Evolutionary conservation across 2,329 filamentous ascomycete species (phyloP), one percentile per base, ranked within the genome.

Genomic region (Exophiala sp.): DNA sequence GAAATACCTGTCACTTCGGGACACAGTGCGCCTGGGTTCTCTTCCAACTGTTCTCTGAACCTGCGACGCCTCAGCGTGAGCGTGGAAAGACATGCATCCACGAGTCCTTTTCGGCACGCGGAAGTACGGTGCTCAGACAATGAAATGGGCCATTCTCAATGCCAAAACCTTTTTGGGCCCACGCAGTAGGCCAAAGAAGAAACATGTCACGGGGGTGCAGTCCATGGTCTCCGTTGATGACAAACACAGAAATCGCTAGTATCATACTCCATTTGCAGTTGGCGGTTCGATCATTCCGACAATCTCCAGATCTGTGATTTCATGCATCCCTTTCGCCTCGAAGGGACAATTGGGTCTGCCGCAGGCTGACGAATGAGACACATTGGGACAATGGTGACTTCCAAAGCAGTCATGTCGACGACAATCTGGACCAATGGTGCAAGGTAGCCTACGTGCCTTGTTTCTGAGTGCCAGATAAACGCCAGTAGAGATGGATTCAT

Each of bases 401-500:
- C 70, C 63, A 32, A 68, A 66, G 62, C 79, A 81, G 32, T 71
- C 68, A 0, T 66, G 58, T 3, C 64, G 63, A 10, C 77, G 72
- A 56, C 78, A 82, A 0, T 42, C 59, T 2, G 71, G 66, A 18
- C 69, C 72, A 2, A 62, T 58, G 1, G 67, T 62, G 59, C 78
- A 81, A 1, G 73, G 70, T 18, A 65, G 68, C 34, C 69, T 69
- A n/a, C 72, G 72, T 4, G 75, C 66, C 11, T 78, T 70, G 46
- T 72, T 72, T 52, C 70, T 68, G 21, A 81, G 67, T 1, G 73
- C 72, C 4, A 71, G 69, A 5, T 72, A 62, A 1, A 74, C 62
- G 5, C 67, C 66, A 2, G 69, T 58, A 3, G 71, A 69, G 3
- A 80, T 67, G 4, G 69, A 64, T 16, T 60, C 66, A 59, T 82